Conservation (phyloP, 176 grass and related monocot species). For the Rhynchospora breviuscula region DNA sequence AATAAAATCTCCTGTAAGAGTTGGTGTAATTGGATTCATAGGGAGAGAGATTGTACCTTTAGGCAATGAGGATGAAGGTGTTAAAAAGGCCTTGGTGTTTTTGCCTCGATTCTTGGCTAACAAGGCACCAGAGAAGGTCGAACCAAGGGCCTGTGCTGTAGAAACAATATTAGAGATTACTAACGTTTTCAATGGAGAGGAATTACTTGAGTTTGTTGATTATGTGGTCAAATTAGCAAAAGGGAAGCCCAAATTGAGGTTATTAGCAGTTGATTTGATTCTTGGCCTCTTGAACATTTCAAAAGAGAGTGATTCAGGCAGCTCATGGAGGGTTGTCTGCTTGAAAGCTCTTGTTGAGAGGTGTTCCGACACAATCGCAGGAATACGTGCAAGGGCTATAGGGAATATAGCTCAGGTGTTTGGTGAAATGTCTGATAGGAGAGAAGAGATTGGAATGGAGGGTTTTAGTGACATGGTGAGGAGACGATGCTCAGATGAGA, state of each 20-base stretch:
- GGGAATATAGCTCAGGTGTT: slow-evolving; percentile 61
- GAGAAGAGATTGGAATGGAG: slow-evolving; percentile 42
- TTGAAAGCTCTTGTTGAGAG: slow-evolving; percentile 57
- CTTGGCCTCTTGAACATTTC: slow-evolving; percentile 41
- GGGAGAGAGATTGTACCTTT: slow-evolving; percentile 55
- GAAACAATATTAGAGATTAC: slow-evolving; percentile 67
- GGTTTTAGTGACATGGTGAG: slow-evolving; percentile 58
- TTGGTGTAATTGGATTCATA: slow-evolving; percentile 50
- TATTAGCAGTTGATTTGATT: slow-evolving; percentile 77
- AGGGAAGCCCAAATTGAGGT: slow-evolving; percentile 57
- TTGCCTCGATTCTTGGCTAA: slow-evolving; percentile 62
- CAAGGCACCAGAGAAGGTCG: slow-evolving; percentile 70
- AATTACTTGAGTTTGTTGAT: slow-evolving; percentile 30
- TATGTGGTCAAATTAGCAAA: slow-evolving; percentile 58
- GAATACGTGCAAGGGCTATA: slow-evolving; percentile 65
- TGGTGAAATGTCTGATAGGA: slow-evolving; percentile 43
- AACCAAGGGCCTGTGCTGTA: slow-evolving; percentile 54
- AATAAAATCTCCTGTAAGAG: slow-evolving; percentile 29
- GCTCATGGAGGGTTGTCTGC: slow-evolving; percentile 44
- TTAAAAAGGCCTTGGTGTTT: slow-evolving; percentile 51
- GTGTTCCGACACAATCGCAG: slow-evolving; percentile 53
- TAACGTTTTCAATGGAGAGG: slow-evolving; percentile 31
- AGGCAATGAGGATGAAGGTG: slow-evolving; percentile 43
- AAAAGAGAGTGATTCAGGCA: slow-evolving; percentile 24
- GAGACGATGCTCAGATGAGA: slow-evolving; percentile 66